A percentile compares a stretch with the other conserved stretches of the same genome.
Evolutionary conservation across 352 stramenopile species (phyloP).

Genomic region (Pilasporangium apinafurcum): DNA sequence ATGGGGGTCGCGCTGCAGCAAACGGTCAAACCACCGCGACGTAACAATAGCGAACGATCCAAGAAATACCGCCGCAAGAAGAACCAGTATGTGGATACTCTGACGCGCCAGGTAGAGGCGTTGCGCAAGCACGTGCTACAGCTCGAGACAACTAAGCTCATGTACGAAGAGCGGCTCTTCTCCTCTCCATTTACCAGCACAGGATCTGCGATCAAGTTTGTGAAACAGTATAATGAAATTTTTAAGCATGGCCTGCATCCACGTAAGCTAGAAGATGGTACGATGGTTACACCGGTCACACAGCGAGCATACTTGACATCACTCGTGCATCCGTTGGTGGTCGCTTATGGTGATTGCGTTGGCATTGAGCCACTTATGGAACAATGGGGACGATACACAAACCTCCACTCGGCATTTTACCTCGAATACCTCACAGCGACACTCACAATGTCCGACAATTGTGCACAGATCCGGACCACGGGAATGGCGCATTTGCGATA

Average conservation of each 20-base stretch:
- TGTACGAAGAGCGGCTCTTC: conserved; percentile 4
- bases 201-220: conserved; percentile 6
- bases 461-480: conserved; percentile 8
- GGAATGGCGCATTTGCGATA: conserved; percentile 26
- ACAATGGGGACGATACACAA: conserved; percentile 13
- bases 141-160: conserved; percentile 2
- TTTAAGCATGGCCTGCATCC: conserved; percentile 10
- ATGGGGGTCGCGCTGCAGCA: too few relatives aligned
- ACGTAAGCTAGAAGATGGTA: background rate
- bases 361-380: conserved; percentile 4
- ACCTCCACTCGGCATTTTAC: conserved; percentile 6
- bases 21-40: too few relatives aligned
- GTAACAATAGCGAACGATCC: conserved; percentile 58
- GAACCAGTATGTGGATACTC: conserved; percentile 32
- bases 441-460: conserved; percentile 4
- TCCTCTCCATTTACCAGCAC: conserved; percentile 1
- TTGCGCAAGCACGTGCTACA: conserved; percentile 4
- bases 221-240: conserved; percentile 14
- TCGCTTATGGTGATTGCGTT: conserved; percentile 4
- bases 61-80: conserved; percentile 65
- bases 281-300: too few relatives aligned
- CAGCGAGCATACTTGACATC: conserved; percentile 9
- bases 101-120: conserved; percentile 23
- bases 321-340: conserved; percentile 1
- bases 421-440: conserved; percentile 8